Percentiles rank a stretch among this genome's conserved stretches.
Evolutionary conservation across 345 rosid genomes (phyloP).

Genomic region (Abelmoschus esculentus): DNA sequence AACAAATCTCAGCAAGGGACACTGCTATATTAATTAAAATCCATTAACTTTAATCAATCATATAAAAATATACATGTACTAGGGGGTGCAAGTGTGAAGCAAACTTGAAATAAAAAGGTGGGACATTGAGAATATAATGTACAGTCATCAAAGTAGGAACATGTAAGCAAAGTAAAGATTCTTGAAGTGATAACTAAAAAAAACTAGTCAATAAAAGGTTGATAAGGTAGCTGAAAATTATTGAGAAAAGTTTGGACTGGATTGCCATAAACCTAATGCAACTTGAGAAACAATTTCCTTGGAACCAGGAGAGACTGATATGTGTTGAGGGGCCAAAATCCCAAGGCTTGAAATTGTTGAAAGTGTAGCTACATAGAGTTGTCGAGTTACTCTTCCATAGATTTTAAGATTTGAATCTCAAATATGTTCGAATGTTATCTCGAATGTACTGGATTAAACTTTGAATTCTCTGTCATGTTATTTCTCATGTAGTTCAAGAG

Average conservation of each 20-base stretch:
- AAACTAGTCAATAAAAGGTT: too few species aligned
- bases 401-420: neutral
- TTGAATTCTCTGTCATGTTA: neutral
- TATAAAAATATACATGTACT: neutral
- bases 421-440: neutral
- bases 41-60: neutral
- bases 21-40: neutral
- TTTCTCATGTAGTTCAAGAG: neutral
- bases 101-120: neutral
- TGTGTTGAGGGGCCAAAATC: conserved; percentile 2
- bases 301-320: neutral
- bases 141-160: neutral
- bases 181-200: too few species aligned
- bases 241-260: neutral
- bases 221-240: too few species aligned
- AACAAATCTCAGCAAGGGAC: neutral
- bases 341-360: too few species aligned
- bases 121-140: conserved; percentile 6
- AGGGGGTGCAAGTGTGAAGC: neutral
- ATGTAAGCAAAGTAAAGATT: neutral
- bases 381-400: too few species aligned
- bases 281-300: too few species aligned
- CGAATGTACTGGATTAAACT: neutral
- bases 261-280: neutral
- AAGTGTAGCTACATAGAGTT: too few species aligned